phyloP scores from a whole-genome alignment of 2,329 filamentous ascomycete genomes.

The Botrytis deweyae region DNA sequence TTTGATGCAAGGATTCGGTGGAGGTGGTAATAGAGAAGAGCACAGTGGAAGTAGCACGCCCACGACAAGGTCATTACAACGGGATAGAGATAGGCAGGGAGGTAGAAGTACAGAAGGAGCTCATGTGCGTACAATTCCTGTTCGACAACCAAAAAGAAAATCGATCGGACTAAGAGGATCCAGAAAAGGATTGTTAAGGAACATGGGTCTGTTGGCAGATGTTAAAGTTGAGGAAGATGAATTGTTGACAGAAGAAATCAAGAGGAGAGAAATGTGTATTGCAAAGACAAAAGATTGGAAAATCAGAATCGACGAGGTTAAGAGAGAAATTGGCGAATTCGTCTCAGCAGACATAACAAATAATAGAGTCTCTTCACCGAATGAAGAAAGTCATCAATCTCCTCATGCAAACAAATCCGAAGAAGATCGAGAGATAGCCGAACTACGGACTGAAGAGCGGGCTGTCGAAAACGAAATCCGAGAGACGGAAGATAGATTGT shows the following conservation, averaged over 20 bases:
- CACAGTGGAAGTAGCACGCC: slow-evolving; percentile 38
- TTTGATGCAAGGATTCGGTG: slow-evolving; percentile 35
- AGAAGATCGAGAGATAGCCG: slow-evolving; percentile 59
- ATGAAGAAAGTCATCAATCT: slow-evolving; percentile 52
- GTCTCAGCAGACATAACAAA: neutral
- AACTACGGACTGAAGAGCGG: slow-evolving; percentile 55
- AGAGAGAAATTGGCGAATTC: slow-evolving; percentile 15
- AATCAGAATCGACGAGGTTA: slow-evolving; percentile 40
- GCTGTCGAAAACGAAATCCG: slow-evolving; percentile 62
- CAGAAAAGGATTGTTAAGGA: slow-evolving; percentile 61
- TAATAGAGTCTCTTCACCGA: slow-evolving; percentile 50
- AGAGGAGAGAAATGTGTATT: slow-evolving; percentile 57
- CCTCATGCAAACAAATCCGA: slow-evolving; percentile 44
- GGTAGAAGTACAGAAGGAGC: slow-evolving; percentile 29
- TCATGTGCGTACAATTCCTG: slow-evolving; percentile 50
- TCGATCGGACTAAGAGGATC: slow-evolving; percentile 60
- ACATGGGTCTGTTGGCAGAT: slow-evolving; percentile 62
- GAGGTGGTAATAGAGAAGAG: slow-evolving; percentile 37
- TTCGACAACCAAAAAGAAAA: slow-evolving; percentile 54
- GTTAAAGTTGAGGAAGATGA: slow-evolving; percentile 69
- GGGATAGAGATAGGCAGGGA: slow-evolving; percentile 26
- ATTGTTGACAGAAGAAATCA: slow-evolving; percentile 56
- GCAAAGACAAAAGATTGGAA: slow-evolving; percentile 56
- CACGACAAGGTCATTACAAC: slow-evolving; percentile 25
- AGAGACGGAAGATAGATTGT: slow-evolving; percentile 63